phyloP scores from a whole-genome alignment of 306 rosid genomes.

The Quercus wislizeni region DNA sequence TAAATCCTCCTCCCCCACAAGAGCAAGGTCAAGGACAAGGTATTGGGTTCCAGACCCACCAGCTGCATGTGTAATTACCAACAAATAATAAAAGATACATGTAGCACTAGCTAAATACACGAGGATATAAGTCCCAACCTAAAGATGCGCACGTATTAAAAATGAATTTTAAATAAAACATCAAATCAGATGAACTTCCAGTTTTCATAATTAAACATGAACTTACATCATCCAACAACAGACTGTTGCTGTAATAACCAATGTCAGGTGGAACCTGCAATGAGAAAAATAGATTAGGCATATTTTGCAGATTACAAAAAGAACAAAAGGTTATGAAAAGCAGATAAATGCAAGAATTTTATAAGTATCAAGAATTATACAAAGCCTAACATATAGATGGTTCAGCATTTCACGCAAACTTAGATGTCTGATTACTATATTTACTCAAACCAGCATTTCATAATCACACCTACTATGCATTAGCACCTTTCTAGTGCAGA shows the following conservation, averaged over 20 bases:
- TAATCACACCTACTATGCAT: background rate
- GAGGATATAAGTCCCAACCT: too few relatives aligned
- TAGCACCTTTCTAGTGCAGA: background rate
- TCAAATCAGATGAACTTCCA: background rate
- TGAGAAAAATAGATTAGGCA: conserved; percentile 20
- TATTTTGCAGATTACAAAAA: conserved; percentile 4
- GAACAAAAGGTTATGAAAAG: background rate
- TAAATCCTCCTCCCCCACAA: too few relatives aligned
- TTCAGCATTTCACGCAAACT: conserved; percentile 10
- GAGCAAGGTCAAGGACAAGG: too few relatives aligned
- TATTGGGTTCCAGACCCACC: too few relatives aligned
- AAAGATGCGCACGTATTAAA: background rate
- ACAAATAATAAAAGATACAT: too few relatives aligned
- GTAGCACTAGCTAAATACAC: background rate
- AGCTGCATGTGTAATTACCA: too few relatives aligned
- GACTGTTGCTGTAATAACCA: conserved; percentile 81
- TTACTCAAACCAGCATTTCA: conserved; percentile 4
- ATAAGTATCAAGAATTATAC: background rate
- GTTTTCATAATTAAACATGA: background rate
- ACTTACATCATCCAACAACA: conserved; percentile 99
- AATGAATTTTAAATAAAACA: background rate
- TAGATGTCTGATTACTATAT: background rate
- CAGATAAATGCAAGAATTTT: background rate
- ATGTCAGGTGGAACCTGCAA: conserved; percentile 80
- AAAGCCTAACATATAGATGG: background rate